phyloP scores from a whole-genome alignment of 2,329 filamentous ascomycete species.

The Allantophomopsis cytisporea region DNA sequence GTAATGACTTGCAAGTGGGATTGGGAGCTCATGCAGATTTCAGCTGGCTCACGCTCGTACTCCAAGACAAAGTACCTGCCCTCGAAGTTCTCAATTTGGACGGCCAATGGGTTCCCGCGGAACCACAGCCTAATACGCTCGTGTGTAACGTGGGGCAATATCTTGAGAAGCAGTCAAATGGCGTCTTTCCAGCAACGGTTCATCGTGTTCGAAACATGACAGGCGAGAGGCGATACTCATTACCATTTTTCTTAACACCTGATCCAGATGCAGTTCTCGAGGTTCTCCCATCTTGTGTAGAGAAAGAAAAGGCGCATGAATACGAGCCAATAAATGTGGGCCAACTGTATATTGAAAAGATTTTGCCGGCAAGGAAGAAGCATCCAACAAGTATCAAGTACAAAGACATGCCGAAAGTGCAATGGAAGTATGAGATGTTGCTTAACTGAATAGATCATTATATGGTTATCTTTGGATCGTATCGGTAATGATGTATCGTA shows the following conservation, averaged over 20 bases:
- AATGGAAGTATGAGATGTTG: conserved; percentile 18
- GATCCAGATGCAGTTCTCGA: conserved; percentile 18
- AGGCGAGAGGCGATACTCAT: conserved; percentile 34
- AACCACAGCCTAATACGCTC: conserved; percentile 24
- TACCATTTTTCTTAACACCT: conserved; percentile 36
- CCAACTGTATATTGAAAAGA: conserved; percentile 19
- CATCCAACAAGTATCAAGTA: conserved; percentile 23
- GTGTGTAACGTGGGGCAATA: conserved; percentile 32
- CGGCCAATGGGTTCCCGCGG: conserved; percentile 26
- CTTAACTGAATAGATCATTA: conserved; percentile 2
- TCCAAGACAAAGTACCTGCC: conserved; percentile 28
- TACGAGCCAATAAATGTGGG: conserved; percentile 13
- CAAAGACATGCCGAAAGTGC: conserved; percentile 18
- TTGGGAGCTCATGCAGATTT: conserved; percentile 36
- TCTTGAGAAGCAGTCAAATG: conserved; percentile 19
- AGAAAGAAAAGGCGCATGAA: conserved; percentile 1
- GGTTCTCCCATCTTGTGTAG: conserved; percentile 11
- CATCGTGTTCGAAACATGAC: conserved; percentile 40
- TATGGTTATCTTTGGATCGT: too few species aligned
- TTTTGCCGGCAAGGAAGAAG: conserved; percentile 20
- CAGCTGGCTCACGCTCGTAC: conserved; percentile 32
- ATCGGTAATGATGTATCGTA: too few species aligned
- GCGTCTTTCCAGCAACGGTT: conserved; percentile 35
- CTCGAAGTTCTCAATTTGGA: conserved; percentile 28
- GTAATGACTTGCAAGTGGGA: conserved; percentile 19